Percentiles rank a stretch among this genome's conserved stretches.
Conservation (phyloP, 768 basidiomycete species). For the Multifurca ochricompacta region DNA sequence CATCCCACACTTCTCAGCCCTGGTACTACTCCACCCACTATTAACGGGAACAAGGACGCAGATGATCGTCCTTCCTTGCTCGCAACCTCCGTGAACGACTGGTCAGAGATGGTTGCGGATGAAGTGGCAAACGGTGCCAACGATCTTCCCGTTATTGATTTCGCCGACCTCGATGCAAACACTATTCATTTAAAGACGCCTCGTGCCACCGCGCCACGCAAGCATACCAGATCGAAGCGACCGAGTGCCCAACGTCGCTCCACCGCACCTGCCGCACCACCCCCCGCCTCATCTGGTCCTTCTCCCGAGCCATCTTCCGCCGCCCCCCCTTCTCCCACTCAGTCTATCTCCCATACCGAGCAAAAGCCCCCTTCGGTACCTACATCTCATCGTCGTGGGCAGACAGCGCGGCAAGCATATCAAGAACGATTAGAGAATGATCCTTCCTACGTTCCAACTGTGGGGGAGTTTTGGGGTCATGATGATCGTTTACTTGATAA, state of each 20-base stretch:
- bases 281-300: conserved; percentile 23
- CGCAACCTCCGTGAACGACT: conserved; percentile 44
- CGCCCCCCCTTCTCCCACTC: conserved; percentile 27
- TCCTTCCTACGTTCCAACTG: conserved; percentile 83
- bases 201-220: conserved; percentile 24
- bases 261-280: conserved; percentile 13
- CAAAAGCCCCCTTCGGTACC: conserved; percentile 25
- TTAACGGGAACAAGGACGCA: conserved; percentile 24
- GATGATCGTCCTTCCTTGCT: conserved; percentile 42
- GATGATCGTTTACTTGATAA: conserved; percentile 86
- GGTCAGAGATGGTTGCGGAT: conserved; percentile 83
- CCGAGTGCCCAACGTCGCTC: conserved; percentile 30
- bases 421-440: conserved; percentile 74
- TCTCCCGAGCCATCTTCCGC: conserved; percentile 24
- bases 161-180: conserved; percentile 46
- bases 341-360: conserved; percentile 30
- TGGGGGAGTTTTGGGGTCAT: conserved; percentile 92
- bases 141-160: conserved; percentile 74
- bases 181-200: conserved; percentile 26
- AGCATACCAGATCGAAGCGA: conserved; percentile 27
- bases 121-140: conserved; percentile 56
- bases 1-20: conserved; percentile 56
- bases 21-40: conserved; percentile 39
- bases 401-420: conserved; percentile 77
- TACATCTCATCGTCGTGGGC: conserved; percentile 37